phyloP scores from a whole-genome alignment of 1,139 yeast species.

The Candida sp. region DNA sequence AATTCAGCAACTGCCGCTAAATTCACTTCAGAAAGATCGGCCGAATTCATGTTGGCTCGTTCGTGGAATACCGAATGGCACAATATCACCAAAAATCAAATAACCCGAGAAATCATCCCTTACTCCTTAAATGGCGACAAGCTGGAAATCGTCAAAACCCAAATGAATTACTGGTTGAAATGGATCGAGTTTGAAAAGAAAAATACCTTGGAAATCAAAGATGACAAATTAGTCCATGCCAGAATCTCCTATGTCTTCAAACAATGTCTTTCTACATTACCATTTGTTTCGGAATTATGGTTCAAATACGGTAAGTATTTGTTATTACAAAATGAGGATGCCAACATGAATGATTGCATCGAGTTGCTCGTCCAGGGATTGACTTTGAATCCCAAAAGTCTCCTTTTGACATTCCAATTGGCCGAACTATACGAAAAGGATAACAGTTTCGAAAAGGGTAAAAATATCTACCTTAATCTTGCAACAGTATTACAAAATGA shows the following conservation, averaged over 20 bases:
- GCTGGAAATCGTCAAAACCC: conserved; percentile 23
- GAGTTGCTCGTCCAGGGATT: conserved; percentile 55
- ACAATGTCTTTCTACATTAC: conserved; percentile 65
- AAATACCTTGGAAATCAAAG: conserved; percentile 63
- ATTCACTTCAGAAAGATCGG: conserved; percentile 77
- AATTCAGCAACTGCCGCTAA: conserved; percentile 80
- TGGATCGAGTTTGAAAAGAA: conserved; percentile 82
- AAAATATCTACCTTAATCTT: conserved; percentile 47
- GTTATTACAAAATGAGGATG: conserved; percentile 29
- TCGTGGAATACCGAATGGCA: conserved; percentile 73
- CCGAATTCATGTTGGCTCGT: conserved; percentile 88
- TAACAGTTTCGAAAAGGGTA: conserved; percentile 50
- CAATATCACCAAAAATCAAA: conserved; percentile 40
- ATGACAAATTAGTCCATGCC: conserved; percentile 42
- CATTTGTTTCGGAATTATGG: conserved; percentile 86
- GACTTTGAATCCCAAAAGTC: conserved; percentile 67
- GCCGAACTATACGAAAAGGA: conserved; percentile 71
- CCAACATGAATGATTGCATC: conserved; percentile 27
- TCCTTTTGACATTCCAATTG: conserved; percentile 61
- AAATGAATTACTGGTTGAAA: conserved; percentile 56
- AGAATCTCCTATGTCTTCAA: conserved; percentile 74
- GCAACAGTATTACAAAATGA: conserved; percentile 38
- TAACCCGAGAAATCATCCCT: conserved; percentile 39
- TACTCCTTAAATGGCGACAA: conserved; percentile 17
- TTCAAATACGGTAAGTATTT: conserved; percentile 51